A percentile compares a stretch with the other conserved stretches of the same genome.
These are phyloP conservation scores for Agroathelia rolfsii DNA, from an alignment of 1,284 basidiomycete species.

Conservation along the genomic window DNA sequence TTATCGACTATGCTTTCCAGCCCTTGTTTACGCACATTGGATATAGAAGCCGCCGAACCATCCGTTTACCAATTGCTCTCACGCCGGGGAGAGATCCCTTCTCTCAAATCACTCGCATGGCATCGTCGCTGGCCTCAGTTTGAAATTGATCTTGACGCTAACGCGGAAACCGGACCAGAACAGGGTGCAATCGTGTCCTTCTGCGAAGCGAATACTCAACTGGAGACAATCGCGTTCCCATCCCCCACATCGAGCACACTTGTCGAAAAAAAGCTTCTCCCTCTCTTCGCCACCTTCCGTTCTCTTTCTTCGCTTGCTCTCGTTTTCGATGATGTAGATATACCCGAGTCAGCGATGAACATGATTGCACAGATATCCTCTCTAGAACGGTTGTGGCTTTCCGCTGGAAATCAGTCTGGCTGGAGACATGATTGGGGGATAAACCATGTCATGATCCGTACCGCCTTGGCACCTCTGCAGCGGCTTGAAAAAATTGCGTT, in stretches of 20 bases:
- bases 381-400: slow-evolving; percentile 19
- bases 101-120: slow-evolving; percentile 17
- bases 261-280: slow-evolving; percentile 14
- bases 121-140: too few relatives aligned
- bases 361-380: slow-evolving; percentile 13
- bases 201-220: slow-evolving; percentile 17
- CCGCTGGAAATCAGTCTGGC: slow-evolving; percentile 17
- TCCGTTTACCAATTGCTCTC: slow-evolving; percentile 12
- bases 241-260: slow-evolving; percentile 9
- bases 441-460: slow-evolving; percentile 13
- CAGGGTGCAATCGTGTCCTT: slow-evolving; percentile 13
- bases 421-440: slow-evolving; percentile 20
- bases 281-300: slow-evolving; percentile 12
- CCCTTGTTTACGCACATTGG: slow-evolving; percentile 14
- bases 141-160: too few relatives aligned
- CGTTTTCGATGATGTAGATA: slow-evolving; percentile 12
- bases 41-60: slow-evolving; percentile 13
- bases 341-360: slow-evolving; percentile 14
- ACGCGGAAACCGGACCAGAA: slow-evolving; percentile 12
- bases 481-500: slow-evolving; percentile 18
- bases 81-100: slow-evolving; percentile 14
- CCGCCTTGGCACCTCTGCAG: slow-evolving; percentile 13
- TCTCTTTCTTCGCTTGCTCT: slow-evolving; percentile 18
- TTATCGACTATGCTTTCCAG: slow-evolving; percentile 11
- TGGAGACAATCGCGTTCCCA: slow-evolving; percentile 16